phyloP scores from a whole-genome alignment of 2,329 filamentous ascomycete species.

The Coleophoma cylindrospora region DNA sequence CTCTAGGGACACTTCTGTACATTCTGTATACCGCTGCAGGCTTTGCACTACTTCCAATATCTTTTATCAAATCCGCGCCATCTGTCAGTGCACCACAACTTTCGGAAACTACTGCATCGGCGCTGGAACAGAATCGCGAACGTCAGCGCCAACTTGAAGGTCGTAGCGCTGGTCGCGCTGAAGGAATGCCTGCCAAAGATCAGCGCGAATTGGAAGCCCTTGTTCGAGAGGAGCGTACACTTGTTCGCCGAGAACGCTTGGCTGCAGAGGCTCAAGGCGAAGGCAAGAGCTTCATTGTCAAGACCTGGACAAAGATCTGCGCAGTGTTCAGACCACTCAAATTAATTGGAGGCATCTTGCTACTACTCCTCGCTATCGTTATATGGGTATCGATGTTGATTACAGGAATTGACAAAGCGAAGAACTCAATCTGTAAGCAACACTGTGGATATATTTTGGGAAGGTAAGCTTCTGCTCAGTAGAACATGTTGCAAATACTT shows the following conservation, averaged over 20 bases:
- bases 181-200: conserved; percentile 77
- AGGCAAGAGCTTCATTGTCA: conserved; percentile 68
- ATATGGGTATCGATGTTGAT: conserved; percentile 92
- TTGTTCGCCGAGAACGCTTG: conserved; percentile 83
- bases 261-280: conserved; percentile 78
- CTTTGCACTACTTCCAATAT: conserved; percentile 81
- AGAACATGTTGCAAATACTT: not conserved
- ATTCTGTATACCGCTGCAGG: conserved; percentile 85
- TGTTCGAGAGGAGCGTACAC: conserved; percentile 83
- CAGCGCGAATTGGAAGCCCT: conserved; percentile 83
- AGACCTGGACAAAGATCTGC: conserved; percentile 73
- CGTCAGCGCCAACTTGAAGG: conserved; percentile 87
- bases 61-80: conserved; percentile 87
- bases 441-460: conserved; percentile 90
- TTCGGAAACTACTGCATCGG: conserved; percentile 69
- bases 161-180: conserved; percentile 71
- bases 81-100: conserved; percentile 78
- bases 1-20: conserved; percentile 80
- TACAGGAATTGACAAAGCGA: conserved; percentile 92
- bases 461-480: conserved; percentile 21
- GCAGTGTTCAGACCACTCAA: conserved; percentile 84
- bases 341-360: conserved; percentile 74
- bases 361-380: conserved; percentile 69
- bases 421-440: conserved; percentile 87
- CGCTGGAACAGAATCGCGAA: conserved; percentile 83